Base-by-base conservation (phyloP, 495 filamentous ascomycete genomes). In the Penicillium chermesinum region DNA sequence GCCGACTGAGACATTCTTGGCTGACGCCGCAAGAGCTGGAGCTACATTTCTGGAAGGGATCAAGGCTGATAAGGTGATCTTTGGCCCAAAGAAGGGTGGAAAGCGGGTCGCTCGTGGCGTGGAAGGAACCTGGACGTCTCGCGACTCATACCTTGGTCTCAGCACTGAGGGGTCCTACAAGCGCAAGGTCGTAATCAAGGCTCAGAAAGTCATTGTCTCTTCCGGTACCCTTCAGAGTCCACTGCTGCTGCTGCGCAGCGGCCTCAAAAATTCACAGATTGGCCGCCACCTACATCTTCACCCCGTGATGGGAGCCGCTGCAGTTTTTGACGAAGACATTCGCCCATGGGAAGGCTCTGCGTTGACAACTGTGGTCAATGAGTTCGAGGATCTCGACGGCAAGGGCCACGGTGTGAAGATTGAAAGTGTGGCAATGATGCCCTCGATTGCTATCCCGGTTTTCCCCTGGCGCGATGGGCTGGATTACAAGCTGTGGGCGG, bases 261-360 rank as follows among this genome's bases (percentile, higher is more conserved):
- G 89, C 17, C 54, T 76, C 18, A 77, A 84, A 68, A 95, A 95
- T 49, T 71, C 70, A 3, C 85, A 95, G 38, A 86, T 97, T 52
- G 91, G 91, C n/a, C 80, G 76, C 14, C 85, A 95, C 57, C 81
- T 97, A 3, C 68, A 94, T 54, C 61, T 91, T 5, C 91, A 97
- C 53, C 91, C 91, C 2, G 83, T 83, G 4, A 72, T 75, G 35
- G 55, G 83, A 4, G 56, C 83, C 16, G 72, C 67, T 2, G 88
- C 77, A 12, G 67, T 82, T 10, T 90, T 82, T 54, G 74, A 84
- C 5, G 70, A 89, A 27, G 80, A 83, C 18, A 66, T 81, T 10
- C 76, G 75, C 19, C 85, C 86, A 0, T 94, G 88, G 88, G 89
- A 94, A 75, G 89, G 85, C 52, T 59, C 73, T 2, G 83, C 86